Evolutionary conservation across 306 rosid species (phyloP).

Genomic region (Malus sieversii): DNA sequence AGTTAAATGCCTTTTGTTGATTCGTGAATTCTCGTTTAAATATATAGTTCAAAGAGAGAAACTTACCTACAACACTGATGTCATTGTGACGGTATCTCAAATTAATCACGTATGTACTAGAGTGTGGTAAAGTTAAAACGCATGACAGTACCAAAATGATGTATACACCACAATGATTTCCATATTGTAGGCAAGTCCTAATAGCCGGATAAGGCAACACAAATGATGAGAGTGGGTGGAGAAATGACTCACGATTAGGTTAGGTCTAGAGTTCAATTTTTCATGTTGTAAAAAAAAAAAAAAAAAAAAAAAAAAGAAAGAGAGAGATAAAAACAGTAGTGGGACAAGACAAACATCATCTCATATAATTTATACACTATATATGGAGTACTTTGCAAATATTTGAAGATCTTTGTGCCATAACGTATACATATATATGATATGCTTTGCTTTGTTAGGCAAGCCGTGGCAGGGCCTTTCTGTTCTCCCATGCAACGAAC

Average conservation of each 20-base stretch:
- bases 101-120: too few species aligned
- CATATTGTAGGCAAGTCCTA: neutral
- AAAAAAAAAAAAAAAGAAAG: too few species aligned
- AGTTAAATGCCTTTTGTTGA: neutral
- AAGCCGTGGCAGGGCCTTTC: slow-evolving; percentile 58
- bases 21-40: neutral
- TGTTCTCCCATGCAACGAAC: slow-evolving; percentile 57
- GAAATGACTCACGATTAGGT: too few species aligned
- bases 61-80: too few species aligned
- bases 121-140: too few species aligned
- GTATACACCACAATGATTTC: neutral
- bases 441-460: slow-evolving; percentile 31
- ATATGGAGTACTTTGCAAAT: neutral
- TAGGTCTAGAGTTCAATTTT: too few species aligned
- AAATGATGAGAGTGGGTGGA: neutral
- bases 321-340: too few species aligned
- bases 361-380: neutral
- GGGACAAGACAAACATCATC: too few species aligned
- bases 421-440: neutral
- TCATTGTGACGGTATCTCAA: too few species aligned
- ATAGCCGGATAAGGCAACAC: neutral
- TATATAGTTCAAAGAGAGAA: neutral
- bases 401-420: neutral
- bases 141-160: neutral
- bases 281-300: too few species aligned